Percentiles rank a stretch among this genome's conserved stretches.
Evolutionary conservation across 2,329 filamentous ascomycete species (phyloP).

Genomic region (Colletotrichum sp.): DNA sequence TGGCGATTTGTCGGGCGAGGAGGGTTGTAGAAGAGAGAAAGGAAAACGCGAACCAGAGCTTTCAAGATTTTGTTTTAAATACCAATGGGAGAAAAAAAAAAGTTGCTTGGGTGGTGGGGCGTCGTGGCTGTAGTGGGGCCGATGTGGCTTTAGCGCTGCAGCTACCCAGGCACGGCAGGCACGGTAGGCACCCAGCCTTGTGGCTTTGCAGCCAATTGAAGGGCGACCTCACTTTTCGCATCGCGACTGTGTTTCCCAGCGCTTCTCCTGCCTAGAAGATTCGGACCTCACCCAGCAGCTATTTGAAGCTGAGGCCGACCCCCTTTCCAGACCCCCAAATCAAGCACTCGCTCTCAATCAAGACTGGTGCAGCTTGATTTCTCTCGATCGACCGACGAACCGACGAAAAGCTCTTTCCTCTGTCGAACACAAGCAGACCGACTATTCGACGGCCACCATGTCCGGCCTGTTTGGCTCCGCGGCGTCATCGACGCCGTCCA

Average conservation of each 20-base stretch:
- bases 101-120: background rate
- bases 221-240: slow-evolving; percentile 12
- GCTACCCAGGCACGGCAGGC: background rate
- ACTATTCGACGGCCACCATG: slow-evolving; percentile 52
- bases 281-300: background rate
- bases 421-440: background rate
- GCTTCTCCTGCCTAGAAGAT: background rate
- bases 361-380: background rate
- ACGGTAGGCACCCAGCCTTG: slow-evolving; percentile 11
- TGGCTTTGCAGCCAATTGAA: slow-evolving; percentile 14
- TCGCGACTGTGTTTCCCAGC: slow-evolving; percentile 13
- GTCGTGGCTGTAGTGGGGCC: background rate
- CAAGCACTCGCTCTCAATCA: background rate
- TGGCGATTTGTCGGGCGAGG: slow-evolving; percentile 99
- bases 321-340: background rate
- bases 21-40: slow-evolving; percentile 62
- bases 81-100: background rate
- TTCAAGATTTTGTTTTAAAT: slow-evolving; percentile 18
- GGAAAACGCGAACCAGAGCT: slow-evolving; percentile 11
- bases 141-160: slow-evolving; percentile 1
- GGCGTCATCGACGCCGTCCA: slow-evolving; percentile 58
- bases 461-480: slow-evolving; percentile 65
- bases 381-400: background rate
- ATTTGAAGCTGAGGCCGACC: background rate
- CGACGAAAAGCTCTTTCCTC: background rate